Conservation (phyloP, 208 protist species). For the Porcisia hertigi region DNA sequence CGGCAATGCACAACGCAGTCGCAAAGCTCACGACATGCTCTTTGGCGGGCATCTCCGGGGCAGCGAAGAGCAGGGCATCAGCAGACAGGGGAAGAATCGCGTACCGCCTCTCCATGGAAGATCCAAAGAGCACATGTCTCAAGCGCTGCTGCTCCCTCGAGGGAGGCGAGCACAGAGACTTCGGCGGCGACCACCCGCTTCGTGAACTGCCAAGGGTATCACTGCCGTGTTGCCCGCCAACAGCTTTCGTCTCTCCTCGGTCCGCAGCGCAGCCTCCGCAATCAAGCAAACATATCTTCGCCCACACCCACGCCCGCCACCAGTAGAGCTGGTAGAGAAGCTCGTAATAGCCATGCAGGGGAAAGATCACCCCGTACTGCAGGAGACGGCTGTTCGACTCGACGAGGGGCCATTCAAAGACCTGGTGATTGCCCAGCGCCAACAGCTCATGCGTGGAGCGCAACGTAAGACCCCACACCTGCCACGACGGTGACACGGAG, state of each 20-base stretch:
- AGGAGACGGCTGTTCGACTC: slow-evolving; percentile 53
- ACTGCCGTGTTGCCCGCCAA: background rate
- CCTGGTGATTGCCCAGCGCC: slow-evolving; percentile 45
- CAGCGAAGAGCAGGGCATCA: slow-evolving; percentile 63
- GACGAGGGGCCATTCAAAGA: slow-evolving; percentile 72
- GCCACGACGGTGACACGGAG: slow-evolving; percentile 27
- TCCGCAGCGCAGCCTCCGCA: background rate
- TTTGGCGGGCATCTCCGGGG: slow-evolving; percentile 35
- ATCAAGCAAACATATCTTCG: background rate
- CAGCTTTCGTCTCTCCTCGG: background rate
- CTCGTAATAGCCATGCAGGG: slow-evolving; percentile 79
- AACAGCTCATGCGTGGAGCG: slow-evolving; percentile 60
- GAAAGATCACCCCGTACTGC: slow-evolving; percentile 52
- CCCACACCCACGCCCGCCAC: slow-evolving; percentile 29
- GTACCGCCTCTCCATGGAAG: slow-evolving; percentile 29
- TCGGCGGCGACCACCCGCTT: background rate
- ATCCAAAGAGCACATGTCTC: slow-evolving; percentile 24
- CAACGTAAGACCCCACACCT: slow-evolving; percentile 71
- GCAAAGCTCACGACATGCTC: slow-evolving; percentile 42
- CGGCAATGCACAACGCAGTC: slow-evolving; percentile 14
- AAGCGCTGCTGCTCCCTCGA: background rate
- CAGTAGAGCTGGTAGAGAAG: slow-evolving; percentile 39
- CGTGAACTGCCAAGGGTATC: background rate
- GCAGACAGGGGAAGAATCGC: slow-evolving; percentile 39
- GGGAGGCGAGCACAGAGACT: background rate